These are phyloP conservation scores for Neofusicoccum umdonicola DNA, from an alignment of 2,329 filamentous ascomycete species.

Conservation along the genomic window DNA sequence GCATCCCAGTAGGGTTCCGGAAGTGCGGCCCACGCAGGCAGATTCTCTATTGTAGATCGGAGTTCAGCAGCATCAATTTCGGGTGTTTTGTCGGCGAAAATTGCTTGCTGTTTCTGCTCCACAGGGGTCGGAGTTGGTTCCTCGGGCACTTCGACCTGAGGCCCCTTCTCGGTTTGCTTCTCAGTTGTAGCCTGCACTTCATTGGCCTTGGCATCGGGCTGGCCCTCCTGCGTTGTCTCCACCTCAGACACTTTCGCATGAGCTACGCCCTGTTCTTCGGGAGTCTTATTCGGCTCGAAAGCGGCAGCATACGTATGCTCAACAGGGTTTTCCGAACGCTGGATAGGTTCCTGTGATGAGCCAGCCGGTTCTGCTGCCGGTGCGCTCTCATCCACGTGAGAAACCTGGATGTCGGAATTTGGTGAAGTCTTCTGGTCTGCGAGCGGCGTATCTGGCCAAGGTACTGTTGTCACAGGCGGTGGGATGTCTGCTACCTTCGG, in stretches of 20 bases:
- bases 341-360: neutral
- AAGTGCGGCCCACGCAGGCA: neutral
- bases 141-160: neutral
- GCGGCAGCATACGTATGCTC: neutral
- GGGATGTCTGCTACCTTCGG: too few species aligned
- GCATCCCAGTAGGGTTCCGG: slow-evolving; percentile 8
- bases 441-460: neutral
- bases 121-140: neutral
- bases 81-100: neutral
- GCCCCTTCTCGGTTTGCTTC: neutral
- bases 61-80: neutral
- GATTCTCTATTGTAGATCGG: neutral
- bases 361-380: too few species aligned
- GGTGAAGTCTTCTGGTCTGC: neutral
- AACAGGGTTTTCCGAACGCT: too few species aligned
- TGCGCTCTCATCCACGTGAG: neutral
- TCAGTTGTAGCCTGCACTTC: too few species aligned
- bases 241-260: too few species aligned
- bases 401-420: neutral
- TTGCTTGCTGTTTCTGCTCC: neutral
- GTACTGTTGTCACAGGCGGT: neutral
- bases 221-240: too few species aligned
- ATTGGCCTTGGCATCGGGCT: too few species aligned
- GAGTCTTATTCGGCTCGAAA: neutral
- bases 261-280: too few species aligned